Base-by-base conservation (phyloP, 345 rosid species). In the Gossypium sturtianum region DNA sequence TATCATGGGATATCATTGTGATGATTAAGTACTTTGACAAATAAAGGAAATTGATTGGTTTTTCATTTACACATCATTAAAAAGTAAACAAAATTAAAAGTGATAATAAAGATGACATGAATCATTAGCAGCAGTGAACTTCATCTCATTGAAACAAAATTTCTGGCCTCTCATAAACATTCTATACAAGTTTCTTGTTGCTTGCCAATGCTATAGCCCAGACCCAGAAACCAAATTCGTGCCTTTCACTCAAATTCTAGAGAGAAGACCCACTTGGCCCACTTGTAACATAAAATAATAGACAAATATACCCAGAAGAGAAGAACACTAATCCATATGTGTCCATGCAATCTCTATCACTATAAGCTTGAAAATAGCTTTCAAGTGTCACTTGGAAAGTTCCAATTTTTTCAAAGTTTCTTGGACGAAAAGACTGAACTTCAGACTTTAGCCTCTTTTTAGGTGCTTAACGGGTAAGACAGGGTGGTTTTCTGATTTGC, bases 221-320 rank as follows among this genome's bases (percentile, higher is more conserved):
- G 57, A 48, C 25, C 25, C 60, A 54, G 19, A 67, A n/a, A 44
- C 52, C 52, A 66, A 44, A n/a, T 66, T n/a, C 54, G 70, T 66
- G 54, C 12, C 71, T 66, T 66, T 20, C 12, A 66, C 71, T 45
- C 71, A 12, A 66, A 66, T 12, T 4, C n/a, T 47, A 45, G 1
- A 12, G 15, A 5, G 27, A 23, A 66, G 27, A 66, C 17, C 29
- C 70, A 65, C 52, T 65, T 65, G 70, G 29, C 12, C 70, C 53
- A 45, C 54, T 45, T 66, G 38, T n/a, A 66, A 44, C 69, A 8
- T 41, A n/a, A 41, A n/a, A 1, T 41, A 48, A 64, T 9, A 64
- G 27, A 41, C 69, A 64, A 64, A 41, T n/a, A 64, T 7, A 19
- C 41, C 49, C 25, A 41, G 49, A 64, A 64, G 41, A 34, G 41